Base-by-base conservation (phyloP, 441 rosid genomes). In the Erodium chrysanthum region DNA sequence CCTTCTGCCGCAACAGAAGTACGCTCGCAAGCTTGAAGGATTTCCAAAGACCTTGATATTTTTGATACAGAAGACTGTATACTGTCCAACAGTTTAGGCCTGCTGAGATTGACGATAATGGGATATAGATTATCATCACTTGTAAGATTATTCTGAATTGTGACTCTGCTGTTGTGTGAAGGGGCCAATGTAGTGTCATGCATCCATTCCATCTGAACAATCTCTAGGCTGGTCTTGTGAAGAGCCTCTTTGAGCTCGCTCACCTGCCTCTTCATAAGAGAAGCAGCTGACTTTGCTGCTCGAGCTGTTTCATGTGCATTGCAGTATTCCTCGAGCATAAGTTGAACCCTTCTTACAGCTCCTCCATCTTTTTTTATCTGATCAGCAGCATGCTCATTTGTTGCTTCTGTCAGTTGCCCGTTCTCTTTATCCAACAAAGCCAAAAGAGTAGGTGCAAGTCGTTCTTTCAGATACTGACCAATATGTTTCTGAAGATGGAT, bases 201-300 rank as follows among this genome's bases (percentile, higher is more conserved):
- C 89, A 91, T 84, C 98, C 98, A 94, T 77, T 94, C 98, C 86
- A 91, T 84, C 77, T 91, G 96, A 68, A 91, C 82, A 76, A 94
- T 85, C 83, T 91, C 99, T 10, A 88, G 81, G 80, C 81, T 76
- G 73, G 90, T 83, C 80, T 85, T 87, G 73, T 81, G 81, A 74
- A 88, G 83, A 84, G 84, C 84, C 71, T 91, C 96, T 73, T 75
- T 81, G 77, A 86, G 81, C 70, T 94, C 96, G 79, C 81, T 85
- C 64, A 82, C 88, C 81, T 85, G 90, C 77, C 78, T 85, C 82
- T 83, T 82, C 98, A 91, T 88, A 20, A 77, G 73, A 65, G 84
- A 83, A 73, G 90, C 96, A 37, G 91, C 89, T 66, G 91, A 86
- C 74, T 87, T 89, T 72, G 92, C 96, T 70, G 92, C 92, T 77